These are phyloP conservation scores for Podila epigama DNA, from an alignment of 192 early-diverging fungal genomes.

Conservation along the genomic window DNA sequence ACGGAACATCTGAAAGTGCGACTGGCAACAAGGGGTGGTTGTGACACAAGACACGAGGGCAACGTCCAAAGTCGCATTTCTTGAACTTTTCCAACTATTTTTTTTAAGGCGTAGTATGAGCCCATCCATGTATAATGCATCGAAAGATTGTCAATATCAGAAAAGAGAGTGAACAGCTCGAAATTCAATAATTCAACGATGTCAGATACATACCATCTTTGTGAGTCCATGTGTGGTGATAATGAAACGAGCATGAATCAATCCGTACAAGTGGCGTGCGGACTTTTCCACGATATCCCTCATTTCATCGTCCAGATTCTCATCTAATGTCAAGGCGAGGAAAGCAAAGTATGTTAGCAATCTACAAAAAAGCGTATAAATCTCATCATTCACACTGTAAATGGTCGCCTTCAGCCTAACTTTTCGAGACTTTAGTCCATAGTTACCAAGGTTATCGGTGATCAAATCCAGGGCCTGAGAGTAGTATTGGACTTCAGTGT, in stretches of 20 bases:
- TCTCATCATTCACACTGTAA: neutral
- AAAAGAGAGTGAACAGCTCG: neutral
- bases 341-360: neutral
- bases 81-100: constrained; percentile 88
- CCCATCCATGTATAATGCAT: neutral
- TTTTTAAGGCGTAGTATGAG: neutral
- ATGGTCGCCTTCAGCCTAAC: too few relatives aligned
- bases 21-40: constrained; percentile 90
- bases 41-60: constrained; percentile 93
- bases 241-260: constrained; percentile 98
- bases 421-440: too few relatives aligned
- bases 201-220: constrained; percentile 77
- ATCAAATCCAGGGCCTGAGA: constrained; percentile 91
- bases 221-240: constrained; percentile 89
- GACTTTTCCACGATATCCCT: constrained; percentile 86
- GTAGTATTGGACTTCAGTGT: constrained; percentile 90
- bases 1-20: constrained; percentile 87
- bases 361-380: neutral
- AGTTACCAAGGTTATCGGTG: constrained; percentile 80
- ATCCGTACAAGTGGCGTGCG: constrained; percentile 92
- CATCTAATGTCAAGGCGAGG: constrained; percentile 56
- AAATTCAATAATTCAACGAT: neutral
- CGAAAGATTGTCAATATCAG: neutral
- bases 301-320: constrained; percentile 72
- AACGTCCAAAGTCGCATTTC: constrained; percentile 94